Conservation (phyloP, 2,329 filamentous ascomycete genomes). For the Calonectria henricotiae region DNA sequence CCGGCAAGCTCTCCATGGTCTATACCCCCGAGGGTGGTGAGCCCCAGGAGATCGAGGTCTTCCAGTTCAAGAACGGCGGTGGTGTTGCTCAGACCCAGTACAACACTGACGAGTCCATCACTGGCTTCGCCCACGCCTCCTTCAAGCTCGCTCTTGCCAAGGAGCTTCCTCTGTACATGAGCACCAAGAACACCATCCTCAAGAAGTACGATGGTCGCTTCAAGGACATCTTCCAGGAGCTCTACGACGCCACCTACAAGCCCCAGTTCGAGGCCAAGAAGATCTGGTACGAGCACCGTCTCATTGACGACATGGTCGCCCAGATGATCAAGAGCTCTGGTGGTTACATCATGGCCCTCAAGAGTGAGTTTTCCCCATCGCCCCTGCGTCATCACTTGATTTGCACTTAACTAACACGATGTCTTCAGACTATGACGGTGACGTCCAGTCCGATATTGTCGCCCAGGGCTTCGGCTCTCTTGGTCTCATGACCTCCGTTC, state of each 20-base stretch:
- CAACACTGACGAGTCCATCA: slow-evolving; percentile 97
- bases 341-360: slow-evolving; percentile 97
- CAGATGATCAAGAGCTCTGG: slow-evolving; percentile 99
- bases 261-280: slow-evolving; percentile 89
- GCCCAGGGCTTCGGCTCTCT: slow-evolving; percentile 98
- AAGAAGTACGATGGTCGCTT: slow-evolving; percentile 99
- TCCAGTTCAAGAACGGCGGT: slow-evolving; percentile 87
- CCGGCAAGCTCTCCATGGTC: slow-evolving; percentile 94
- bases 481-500: slow-evolving; percentile 97
- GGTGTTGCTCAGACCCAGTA: slow-evolving; percentile 96
- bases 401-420: slow-evolving; percentile 37
- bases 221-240: slow-evolving; percentile 99
- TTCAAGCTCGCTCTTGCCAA: slow-evolving; percentile 96
- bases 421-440: slow-evolving; percentile 93
- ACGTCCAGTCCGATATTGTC: slow-evolving; percentile 98
- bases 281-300: slow-evolving; percentile 99
- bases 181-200: slow-evolving; percentile 99
- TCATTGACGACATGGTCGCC: slow-evolving; percentile 99
- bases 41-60: slow-evolving; percentile 91
- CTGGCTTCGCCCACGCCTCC: slow-evolving; percentile 93
- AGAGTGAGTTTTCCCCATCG: slow-evolving; percentile 78
- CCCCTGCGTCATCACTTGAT: slow-evolving; percentile 29
- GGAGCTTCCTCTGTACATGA: slow-evolving; percentile 97
- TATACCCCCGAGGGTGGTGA: slow-evolving; percentile 89
- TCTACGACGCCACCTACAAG: slow-evolving; percentile 92